These are phyloP conservation scores for Tolypocladium paradoxum DNA, from an alignment of 2,329 filamentous ascomycete species.

Conservation along the genomic window DNA sequence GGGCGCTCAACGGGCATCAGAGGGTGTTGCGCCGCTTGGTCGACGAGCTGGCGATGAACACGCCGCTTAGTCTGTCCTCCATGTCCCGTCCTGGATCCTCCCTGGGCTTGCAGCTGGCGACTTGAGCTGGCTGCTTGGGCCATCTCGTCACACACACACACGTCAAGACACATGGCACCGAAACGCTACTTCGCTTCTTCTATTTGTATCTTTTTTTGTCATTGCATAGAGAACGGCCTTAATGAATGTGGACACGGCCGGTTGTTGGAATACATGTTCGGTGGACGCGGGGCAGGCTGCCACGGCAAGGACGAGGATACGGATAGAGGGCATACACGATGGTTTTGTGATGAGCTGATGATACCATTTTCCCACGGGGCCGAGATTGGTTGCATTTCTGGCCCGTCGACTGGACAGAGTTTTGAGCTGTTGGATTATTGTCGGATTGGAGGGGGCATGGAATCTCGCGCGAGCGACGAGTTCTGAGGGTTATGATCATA, in stretches of 20 bases:
- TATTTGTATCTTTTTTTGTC: background rate
- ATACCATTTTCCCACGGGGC: background rate
- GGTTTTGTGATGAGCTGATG: background rate
- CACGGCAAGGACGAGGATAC: background rate
- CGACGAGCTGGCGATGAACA: slow-evolving; percentile 12
- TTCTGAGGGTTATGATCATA: background rate
- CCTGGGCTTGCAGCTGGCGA: slow-evolving; percentile 7
- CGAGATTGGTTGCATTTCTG: background rate
- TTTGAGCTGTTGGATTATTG: background rate
- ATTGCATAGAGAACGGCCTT: background rate
- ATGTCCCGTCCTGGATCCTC: slow-evolving; percentile 10
- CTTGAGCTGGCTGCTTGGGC: background rate
- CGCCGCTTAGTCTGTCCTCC: slow-evolving; percentile 10
- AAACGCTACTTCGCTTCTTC: background rate
- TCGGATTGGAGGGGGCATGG: background rate
- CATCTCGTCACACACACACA: background rate
- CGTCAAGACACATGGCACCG: background rate
- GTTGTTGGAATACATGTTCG: background rate
- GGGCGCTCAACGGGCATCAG: slow-evolving; percentile 27
- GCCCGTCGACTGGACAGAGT: background rate
- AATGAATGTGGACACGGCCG: background rate
- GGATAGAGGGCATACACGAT: background rate
- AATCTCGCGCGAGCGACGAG: no score
- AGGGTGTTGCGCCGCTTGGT: slow-evolving; percentile 33
- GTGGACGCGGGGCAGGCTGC: background rate